These are phyloP conservation scores for Cladosporium sp. DNA, from an alignment of 2,329 filamentous ascomycete species.

Conservation along the genomic window DNA sequence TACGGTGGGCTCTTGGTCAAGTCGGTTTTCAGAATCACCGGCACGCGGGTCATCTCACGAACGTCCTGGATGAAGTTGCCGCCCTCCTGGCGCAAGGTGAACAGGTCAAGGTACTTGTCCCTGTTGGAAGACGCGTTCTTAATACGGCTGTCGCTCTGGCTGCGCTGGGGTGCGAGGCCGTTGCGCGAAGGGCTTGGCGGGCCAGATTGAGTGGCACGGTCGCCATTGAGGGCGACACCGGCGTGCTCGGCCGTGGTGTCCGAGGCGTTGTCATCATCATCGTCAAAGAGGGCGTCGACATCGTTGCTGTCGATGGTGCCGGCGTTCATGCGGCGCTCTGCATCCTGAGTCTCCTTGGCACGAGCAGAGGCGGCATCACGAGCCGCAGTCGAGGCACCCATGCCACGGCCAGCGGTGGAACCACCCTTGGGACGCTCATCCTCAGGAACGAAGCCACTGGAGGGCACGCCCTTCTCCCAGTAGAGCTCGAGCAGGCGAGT, in stretches of 20 bases:
- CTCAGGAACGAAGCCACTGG: conserved; percentile 92
- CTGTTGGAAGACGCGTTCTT: conserved; percentile 76
- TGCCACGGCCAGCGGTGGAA: conserved; percentile 56
- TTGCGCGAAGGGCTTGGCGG: conserved; percentile 85
- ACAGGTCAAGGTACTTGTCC: conserved; percentile 92
- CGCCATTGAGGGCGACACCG: conserved; percentile 76
- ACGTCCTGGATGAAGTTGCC: conserved; percentile 98
- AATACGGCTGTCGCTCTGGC: conserved; percentile 91
- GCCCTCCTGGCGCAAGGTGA: conserved; percentile 85
- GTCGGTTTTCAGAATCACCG: conserved; percentile 98
- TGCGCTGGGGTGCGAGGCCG: conserved; percentile 68
- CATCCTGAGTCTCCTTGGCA: conserved; percentile 85
- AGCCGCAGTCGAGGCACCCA: conserved; percentile 68
- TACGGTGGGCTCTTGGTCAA: conserved; percentile 98
- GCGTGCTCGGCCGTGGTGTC: conserved; percentile 81
- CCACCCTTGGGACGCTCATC: conserved; percentile 90
- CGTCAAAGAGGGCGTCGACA: conserved; percentile 89
- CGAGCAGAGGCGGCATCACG: conserved; percentile 79
- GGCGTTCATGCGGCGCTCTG: conserved; percentile 88
- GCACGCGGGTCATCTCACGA: conserved; percentile 93
- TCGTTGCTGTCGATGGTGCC: conserved; percentile 91
- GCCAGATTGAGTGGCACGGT: conserved; percentile 92
- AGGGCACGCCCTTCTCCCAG: conserved; percentile 99
- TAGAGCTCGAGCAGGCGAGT: conserved; percentile 92
- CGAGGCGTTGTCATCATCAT: conserved; percentile 71